Conservation (phyloP, 306 rosid species). For the Rosa lucieae region DNA sequence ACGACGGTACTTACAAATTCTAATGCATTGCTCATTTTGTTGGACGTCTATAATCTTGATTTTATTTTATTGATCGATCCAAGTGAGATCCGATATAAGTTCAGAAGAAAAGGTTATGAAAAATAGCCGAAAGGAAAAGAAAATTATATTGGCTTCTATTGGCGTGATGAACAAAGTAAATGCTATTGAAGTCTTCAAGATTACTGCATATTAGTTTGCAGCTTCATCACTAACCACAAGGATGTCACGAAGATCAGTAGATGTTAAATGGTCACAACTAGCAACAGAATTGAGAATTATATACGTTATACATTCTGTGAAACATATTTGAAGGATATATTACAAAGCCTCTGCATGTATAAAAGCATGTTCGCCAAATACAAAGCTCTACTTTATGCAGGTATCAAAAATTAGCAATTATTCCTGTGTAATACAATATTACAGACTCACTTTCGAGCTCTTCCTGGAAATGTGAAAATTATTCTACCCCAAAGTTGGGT, state of each 20-base stretch:
- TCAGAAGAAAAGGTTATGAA: not conserved
- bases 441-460: constrained; percentile 22
- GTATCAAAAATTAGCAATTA: constrained; percentile 5
- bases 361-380: constrained; percentile 18
- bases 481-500: constrained; percentile 22
- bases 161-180: not conserved
- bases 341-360: constrained; percentile 3
- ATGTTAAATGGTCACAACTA: not conserved
- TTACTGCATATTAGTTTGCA: not conserved
- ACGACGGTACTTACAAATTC: not conserved
- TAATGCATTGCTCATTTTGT: not conserved
- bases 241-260: not conserved
- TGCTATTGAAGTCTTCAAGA: not conserved
- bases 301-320: not conserved
- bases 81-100: not conserved
- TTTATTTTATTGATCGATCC: not conserved
- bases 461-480: constrained; percentile 15
- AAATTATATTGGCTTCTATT: not conserved
- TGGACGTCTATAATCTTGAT: not conserved
- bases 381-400: constrained; percentile 15
- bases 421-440: constrained; percentile 14
- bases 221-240: not conserved
- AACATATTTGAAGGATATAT: not conserved
- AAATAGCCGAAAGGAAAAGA: not conserved
- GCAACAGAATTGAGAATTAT: not conserved